These are phyloP conservation scores for Madurella fahalii DNA, from an alignment of 2,329 filamentous ascomycete genomes.

Conservation along the genomic window DNA sequence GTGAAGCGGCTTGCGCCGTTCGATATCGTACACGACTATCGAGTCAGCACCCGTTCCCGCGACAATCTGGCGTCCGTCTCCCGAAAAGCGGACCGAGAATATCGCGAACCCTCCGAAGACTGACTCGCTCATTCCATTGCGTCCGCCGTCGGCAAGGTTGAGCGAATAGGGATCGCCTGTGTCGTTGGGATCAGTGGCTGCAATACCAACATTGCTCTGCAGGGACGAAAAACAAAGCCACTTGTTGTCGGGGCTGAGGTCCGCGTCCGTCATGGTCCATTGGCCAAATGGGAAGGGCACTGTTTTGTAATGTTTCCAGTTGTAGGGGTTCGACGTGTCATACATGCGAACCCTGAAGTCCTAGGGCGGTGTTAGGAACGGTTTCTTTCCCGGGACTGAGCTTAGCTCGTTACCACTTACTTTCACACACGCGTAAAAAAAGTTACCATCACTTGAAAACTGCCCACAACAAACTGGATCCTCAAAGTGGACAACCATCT, in stretches of 20 bases:
- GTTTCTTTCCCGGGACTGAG: neutral
- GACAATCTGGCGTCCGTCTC: constrained; percentile 84
- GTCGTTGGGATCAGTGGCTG: constrained; percentile 80
- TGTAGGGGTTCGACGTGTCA: constrained; percentile 90
- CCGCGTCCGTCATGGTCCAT: constrained; percentile 96
- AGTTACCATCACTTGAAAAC: constrained; percentile 95
- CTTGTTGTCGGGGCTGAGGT: constrained; percentile 84
- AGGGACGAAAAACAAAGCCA: constrained; percentile 92
- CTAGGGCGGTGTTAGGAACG: constrained; percentile 41
- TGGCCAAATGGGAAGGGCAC: constrained; percentile 79
- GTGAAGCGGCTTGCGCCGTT: constrained; percentile 70
- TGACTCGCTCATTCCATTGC: constrained; percentile 25
- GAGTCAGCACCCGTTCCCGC: constrained; percentile 77
- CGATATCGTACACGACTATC: constrained; percentile 89
- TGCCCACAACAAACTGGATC: constrained; percentile 89
- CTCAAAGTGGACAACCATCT: constrained; percentile 84
- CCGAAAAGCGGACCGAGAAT: constrained; percentile 89
- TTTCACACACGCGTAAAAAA: constrained; percentile 59
- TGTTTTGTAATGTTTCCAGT: constrained; percentile 95
- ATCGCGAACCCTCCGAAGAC: constrained; percentile 54
- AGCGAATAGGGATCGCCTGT: constrained; percentile 73
- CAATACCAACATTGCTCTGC: constrained; percentile 75
- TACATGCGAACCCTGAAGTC: constrained; percentile 97
- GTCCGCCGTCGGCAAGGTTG: constrained; percentile 58
- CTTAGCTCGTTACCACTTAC: neutral